phyloP scores from a whole-genome alignment of 2,329 filamentous ascomycete species.

The Fusarium sp. region DNA sequence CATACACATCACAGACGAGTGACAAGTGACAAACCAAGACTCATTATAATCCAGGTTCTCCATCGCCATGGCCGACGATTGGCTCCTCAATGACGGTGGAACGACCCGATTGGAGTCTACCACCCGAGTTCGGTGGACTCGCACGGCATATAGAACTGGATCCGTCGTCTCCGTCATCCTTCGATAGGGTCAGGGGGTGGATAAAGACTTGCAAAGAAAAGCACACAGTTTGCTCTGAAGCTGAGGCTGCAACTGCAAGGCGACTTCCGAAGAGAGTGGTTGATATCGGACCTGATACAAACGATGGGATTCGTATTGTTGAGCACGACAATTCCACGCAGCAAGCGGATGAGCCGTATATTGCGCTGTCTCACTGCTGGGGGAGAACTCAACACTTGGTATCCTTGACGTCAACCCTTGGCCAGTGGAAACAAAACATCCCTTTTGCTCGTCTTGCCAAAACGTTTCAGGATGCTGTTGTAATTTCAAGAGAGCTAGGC shows the following conservation, averaged over 20 bases:
- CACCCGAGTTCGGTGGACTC: constrained; percentile 13
- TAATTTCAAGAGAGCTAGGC: constrained; percentile 30
- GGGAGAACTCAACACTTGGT: constrained; percentile 25
- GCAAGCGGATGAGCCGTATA: constrained; percentile 20
- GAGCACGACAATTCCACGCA: constrained; percentile 21
- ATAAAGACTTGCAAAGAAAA: constrained; percentile 23
- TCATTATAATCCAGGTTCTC: background rate
- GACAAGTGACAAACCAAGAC: background rate
- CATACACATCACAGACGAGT: accelerated
- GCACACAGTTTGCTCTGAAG: constrained; percentile 29
- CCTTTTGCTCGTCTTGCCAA: constrained; percentile 22
- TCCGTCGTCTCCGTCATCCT: constrained; percentile 12
- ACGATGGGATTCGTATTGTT: constrained; percentile 30
- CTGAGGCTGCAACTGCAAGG: constrained; percentile 1
- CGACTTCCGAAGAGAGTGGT: constrained; percentile 36
- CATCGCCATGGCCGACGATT: constrained; percentile 35
- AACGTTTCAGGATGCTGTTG: constrained; percentile 36
- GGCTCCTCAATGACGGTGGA: constrained; percentile 24
- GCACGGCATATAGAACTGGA: constrained; percentile 28
- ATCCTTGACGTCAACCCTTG: constrained; percentile 18
- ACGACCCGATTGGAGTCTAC: constrained; percentile 12
- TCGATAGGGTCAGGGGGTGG: constrained; percentile 32
- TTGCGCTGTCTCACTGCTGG: constrained; percentile 41
- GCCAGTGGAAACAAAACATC: constrained; percentile 32
- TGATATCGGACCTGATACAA: constrained; percentile 27